Evolutionary conservation across 306 rosid species (phyloP).

Genomic region (Lablab purpureus): DNA sequence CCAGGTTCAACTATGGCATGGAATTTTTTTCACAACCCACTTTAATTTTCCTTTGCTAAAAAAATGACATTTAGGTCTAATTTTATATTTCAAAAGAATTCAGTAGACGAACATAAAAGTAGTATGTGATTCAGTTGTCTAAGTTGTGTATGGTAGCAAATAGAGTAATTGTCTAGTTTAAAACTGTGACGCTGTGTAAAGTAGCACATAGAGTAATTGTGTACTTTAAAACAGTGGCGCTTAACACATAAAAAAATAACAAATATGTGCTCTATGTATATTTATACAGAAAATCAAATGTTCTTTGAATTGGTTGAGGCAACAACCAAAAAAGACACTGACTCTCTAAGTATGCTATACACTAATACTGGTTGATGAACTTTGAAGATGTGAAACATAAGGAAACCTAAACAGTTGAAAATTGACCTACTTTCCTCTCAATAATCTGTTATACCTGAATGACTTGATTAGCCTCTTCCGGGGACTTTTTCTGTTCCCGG

Average conservation of each 20-base stretch:
- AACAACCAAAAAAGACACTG: neutral
- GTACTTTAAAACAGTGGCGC: neutral
- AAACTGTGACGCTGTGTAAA: no score
- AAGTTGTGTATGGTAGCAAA: neutral
- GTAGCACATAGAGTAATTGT: neutral
- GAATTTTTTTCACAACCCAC: neutral
- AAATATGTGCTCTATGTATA: neutral
- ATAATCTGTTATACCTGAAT: conserved; percentile 71
- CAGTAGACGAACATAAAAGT: neutral
- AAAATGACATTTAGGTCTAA: neutral
- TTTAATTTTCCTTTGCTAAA: neutral
- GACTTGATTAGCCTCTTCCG: conserved; percentile 92
- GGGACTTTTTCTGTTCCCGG: conserved; percentile 88
- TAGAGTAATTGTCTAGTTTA: neutral
- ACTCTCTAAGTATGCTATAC: conserved; percentile 21
- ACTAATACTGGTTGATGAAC: neutral
- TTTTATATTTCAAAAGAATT: neutral
- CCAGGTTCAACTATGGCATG: neutral
- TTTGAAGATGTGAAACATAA: conserved; percentile 13
- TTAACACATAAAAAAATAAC: neutral
- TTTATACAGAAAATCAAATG: neutral
- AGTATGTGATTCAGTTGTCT: neutral
- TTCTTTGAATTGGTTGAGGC: neutral
- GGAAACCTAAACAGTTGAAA: conserved; percentile 19
- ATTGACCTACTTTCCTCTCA: conserved; percentile 18